Percentiles rank a stretch among this genome's conserved stretches.
Conservation (phyloP, 2,329 filamentous ascomycete species). For the Colletotrichum caudatum region DNA sequence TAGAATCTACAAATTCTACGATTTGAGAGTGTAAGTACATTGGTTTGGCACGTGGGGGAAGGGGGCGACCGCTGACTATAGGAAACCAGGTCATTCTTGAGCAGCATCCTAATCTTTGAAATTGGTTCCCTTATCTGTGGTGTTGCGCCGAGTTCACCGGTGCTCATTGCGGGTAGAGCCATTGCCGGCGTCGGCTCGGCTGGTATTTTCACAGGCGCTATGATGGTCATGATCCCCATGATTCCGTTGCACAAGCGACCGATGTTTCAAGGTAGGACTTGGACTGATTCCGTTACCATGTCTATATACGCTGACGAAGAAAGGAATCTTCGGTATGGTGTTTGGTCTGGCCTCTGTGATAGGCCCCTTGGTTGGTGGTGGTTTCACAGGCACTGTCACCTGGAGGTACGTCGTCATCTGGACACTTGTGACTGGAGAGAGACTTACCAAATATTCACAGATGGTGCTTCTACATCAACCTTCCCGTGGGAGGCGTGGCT, state of each 20-base stretch:
- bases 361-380: conserved; percentile 67
- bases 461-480: conserved; percentile 71
- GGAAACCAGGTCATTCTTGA: conserved; percentile 56
- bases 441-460: conserved; percentile 40
- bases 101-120: conserved; percentile 64
- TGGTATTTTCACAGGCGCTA: conserved; percentile 68
- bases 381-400: conserved; percentile 59
- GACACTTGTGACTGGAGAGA: neutral
- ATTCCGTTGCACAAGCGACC: conserved; percentile 71
- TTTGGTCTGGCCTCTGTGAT: conserved; percentile 67
- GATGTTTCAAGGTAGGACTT: conserved; percentile 62
- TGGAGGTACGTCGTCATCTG: conserved; percentile 56
- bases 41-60: neutral
- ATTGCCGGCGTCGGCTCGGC: conserved; percentile 68
- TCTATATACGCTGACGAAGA: neutral
- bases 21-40: conserved; percentile 57
- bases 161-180: conserved; percentile 68
- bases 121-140: conserved; percentile 67
- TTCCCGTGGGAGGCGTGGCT: conserved; percentile 66
- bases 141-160: conserved; percentile 63
- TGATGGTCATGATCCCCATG: conserved; percentile 68
- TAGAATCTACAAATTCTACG: conserved; percentile 63
- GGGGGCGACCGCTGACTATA: neutral
- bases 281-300: neutral
- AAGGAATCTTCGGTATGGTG: conserved; percentile 65